Conservation (phyloP, 768 basidiomycete species). For the Tricholoma furcatifolium region DNA sequence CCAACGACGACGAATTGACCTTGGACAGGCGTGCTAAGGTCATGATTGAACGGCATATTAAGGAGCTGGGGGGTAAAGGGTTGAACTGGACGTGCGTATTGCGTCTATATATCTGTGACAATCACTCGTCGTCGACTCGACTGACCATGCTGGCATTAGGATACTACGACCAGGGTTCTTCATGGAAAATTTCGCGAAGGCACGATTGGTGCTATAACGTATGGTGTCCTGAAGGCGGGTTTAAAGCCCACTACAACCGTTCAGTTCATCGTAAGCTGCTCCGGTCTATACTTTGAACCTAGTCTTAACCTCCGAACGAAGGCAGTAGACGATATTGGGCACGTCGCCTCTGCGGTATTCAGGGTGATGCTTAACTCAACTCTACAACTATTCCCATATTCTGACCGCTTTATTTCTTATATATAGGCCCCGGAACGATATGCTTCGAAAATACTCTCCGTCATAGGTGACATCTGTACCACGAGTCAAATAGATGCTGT, state of each 20-base stretch:
- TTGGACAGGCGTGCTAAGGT: constrained; percentile 34
- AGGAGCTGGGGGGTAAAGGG: constrained; percentile 25
- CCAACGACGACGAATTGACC: constrained; percentile 26
- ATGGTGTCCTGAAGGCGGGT: constrained; percentile 30
- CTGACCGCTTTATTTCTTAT: neutral
- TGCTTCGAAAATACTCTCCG: constrained; percentile 21
- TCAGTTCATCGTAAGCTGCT: constrained; percentile 31
- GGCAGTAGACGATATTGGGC: constrained; percentile 34
- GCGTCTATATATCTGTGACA: no score
- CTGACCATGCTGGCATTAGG: no score
- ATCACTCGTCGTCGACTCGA: no score
- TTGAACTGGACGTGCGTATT: constrained; percentile 37
- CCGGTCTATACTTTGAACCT: neutral
- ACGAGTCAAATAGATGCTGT: constrained; percentile 24
- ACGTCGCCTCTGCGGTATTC: constrained; percentile 32
- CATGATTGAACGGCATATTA: constrained; percentile 34
- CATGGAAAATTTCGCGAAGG: constrained; percentile 44
- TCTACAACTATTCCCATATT: neutral
- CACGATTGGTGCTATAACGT: constrained; percentile 33
- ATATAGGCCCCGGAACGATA: constrained; percentile 26
- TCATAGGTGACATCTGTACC: constrained; percentile 29
- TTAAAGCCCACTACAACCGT: constrained; percentile 31
- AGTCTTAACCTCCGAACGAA: constrained; percentile 1
- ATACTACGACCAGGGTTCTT: constrained; percentile 42
- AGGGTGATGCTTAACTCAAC: constrained; percentile 16